Base-by-base conservation (phyloP, 495 filamentous ascomycete species). In the Acidomyces sp. region DNA sequence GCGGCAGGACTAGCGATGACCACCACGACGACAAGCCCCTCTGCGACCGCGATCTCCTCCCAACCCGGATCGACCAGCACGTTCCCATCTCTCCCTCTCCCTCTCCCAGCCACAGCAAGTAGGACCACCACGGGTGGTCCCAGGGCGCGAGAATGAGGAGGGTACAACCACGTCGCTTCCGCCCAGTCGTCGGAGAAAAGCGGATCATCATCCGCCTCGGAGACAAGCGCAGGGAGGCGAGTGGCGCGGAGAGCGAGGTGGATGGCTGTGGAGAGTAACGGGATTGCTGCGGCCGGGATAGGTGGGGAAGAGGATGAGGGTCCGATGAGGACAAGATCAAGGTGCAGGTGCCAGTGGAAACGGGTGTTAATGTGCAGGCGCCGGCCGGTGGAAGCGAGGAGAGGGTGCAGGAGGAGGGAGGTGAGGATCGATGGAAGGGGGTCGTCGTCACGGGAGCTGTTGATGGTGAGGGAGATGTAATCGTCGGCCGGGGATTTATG, bases 161-260 rank as follows among this genome's bases (percentile, higher is more conserved):
- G 74, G 63, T 87, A 99, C 16, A 99, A 67, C 36, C 77, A 74
- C 27, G 74, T 59, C 2, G 85, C 73, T 24, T 77, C 81, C 25
- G 77, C 81, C 92, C 92, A 99, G 62, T 99, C 90, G 63, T 99
- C 92, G 66, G 94, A 80, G 66, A 99, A 96, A 52, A 93, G 76
- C 1, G 92, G 92, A 53, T 99, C 92, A 63, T 99, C 90, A 56
- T 93, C 86, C 39, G 69, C 68, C 53, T 85, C 76, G 17, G 84
- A 92, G 55, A 82, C 81, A 17, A 92, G 65, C 22, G 77, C 71
- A 13, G 90, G 90, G 2, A 96, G 73, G 41, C 80, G 78, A 5
- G 88, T 84, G 28, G 80, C 74, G 34, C 93, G 77, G 21, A 99
- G 82, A n/a, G 90, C 90, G 44, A 99, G 80, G 60, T 96, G 85